These are phyloP conservation scores for Pseudogymnoascus sp. DNA, from an alignment of 2,329 filamentous ascomycete species.

Conservation along the genomic window DNA sequence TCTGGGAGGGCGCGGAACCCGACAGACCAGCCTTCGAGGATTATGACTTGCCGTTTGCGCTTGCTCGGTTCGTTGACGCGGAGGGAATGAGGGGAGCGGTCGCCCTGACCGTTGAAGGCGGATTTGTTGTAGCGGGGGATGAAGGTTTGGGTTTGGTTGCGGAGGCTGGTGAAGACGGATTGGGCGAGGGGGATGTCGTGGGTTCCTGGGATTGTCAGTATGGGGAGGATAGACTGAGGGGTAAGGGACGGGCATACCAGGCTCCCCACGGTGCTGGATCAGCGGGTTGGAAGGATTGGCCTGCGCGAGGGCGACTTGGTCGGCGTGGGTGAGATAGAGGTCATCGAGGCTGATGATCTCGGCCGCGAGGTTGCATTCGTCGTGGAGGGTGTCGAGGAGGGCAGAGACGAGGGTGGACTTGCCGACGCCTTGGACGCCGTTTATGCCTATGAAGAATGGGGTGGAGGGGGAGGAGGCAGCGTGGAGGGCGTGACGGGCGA, in stretches of 20 bases:
- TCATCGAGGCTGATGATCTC: slow-evolving; percentile 61
- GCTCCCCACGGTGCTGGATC: slow-evolving; percentile 59
- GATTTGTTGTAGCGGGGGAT: slow-evolving; percentile 64
- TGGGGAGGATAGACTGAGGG: neutral
- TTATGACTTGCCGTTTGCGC: slow-evolving; percentile 40
- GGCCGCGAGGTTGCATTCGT: slow-evolving; percentile 45
- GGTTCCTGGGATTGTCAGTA: slow-evolving; percentile 33
- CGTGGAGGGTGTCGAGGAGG: slow-evolving; percentile 48
- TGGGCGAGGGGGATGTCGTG: slow-evolving; percentile 55
- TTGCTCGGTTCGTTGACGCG: slow-evolving; percentile 30
- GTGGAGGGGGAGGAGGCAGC: slow-evolving; percentile 30
- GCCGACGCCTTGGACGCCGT: slow-evolving; percentile 84
- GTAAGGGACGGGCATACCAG: slow-evolving; percentile 31
- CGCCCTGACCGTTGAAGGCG: slow-evolving; percentile 54
- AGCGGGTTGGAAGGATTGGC: slow-evolving; percentile 51
- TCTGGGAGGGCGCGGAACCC: slow-evolving; percentile 53
- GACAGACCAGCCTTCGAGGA: slow-evolving; percentile 69
- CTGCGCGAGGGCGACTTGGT: slow-evolving; percentile 46
- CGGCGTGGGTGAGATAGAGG: slow-evolving; percentile 56
- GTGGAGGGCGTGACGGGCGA: slow-evolving; percentile 50
- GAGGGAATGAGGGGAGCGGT: slow-evolving; percentile 52
- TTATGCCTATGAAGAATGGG: slow-evolving; percentile 81
- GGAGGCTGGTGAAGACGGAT: slow-evolving; percentile 46
- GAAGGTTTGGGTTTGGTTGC: slow-evolving; percentile 36
- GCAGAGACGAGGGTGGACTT: slow-evolving; percentile 79